Percentiles rank a stretch among this genome's conserved stretches.
Conservation (phyloP, 208 protist genomes). For the Trichomonas gallinae region DNA sequence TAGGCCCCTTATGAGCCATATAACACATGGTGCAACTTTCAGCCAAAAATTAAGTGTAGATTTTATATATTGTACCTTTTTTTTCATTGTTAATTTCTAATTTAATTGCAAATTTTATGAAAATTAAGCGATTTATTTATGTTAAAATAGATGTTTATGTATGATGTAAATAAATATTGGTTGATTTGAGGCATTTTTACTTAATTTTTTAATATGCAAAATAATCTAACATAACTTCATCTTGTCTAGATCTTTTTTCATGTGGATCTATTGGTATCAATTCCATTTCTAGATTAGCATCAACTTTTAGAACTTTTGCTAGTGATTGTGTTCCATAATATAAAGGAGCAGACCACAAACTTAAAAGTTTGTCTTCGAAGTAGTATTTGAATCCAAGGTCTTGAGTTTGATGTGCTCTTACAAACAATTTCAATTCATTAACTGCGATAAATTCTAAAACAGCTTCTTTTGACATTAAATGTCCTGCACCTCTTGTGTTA, state of each 20-base stretch:
- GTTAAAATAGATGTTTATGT: too few species aligned
- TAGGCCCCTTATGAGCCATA: too few species aligned
- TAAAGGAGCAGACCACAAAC: conserved; percentile 50
- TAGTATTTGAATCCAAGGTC: conserved; percentile 53
- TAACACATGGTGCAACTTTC: too few species aligned
- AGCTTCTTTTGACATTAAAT: conserved; percentile 91
- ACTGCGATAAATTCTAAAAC: conserved; percentile 69
- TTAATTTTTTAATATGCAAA: not conserved
- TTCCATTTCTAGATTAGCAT: not conserved
- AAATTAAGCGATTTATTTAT: too few species aligned
- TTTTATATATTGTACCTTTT: too few species aligned
- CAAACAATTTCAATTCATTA: conserved; percentile 79
- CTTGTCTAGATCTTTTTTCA: not conserved
- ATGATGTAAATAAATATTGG: too few species aligned
- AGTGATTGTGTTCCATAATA: conserved; percentile 36
- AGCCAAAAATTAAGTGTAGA: too few species aligned
- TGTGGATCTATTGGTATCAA: not conserved
- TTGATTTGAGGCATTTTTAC: too few species aligned
- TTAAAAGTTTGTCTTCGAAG: conserved; percentile 47
- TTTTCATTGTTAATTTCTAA: too few species aligned
- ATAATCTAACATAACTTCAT: not conserved
- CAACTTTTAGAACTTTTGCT: not conserved
- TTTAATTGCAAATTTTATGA: too few species aligned
- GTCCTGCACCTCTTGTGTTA: conserved; percentile 90
- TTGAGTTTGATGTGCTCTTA: conserved; percentile 48